Percentiles rank a stretch among this genome's conserved stretches.
These are phyloP conservation scores for Cyberlindnera amylophila DNA, from an alignment of 805 yeast genomes.

Conservation along the genomic window DNA sequence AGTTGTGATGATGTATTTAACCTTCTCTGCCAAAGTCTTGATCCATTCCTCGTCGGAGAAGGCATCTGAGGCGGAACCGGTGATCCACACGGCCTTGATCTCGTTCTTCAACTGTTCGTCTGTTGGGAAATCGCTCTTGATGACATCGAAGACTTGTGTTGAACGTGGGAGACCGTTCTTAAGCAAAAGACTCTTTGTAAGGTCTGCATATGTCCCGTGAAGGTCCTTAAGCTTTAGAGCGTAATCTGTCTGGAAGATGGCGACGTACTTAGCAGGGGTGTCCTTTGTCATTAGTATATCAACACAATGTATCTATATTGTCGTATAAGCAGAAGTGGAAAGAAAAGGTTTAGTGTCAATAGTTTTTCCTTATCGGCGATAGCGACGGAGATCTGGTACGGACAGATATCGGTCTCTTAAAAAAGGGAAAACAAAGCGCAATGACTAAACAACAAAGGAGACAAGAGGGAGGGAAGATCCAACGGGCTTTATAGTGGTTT, in stretches of 20 bases:
- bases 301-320: too few species aligned
- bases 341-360: too few species aligned
- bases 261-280: conserved; percentile 13
- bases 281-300: conserved; percentile 9
- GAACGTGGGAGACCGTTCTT: conserved; percentile 20
- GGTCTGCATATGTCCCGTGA: conserved; percentile 54
- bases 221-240: conserved; percentile 6
- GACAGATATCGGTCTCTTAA: too few species aligned
- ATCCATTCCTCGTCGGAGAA: conserved; percentile 43
- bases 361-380: too few species aligned
- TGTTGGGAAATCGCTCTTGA: conserved; percentile 21
- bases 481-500: too few species aligned
- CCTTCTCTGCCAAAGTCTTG: conserved; percentile 33
- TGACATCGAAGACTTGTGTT: conserved; percentile 37
- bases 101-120: conserved; percentile 26
- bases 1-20: conserved; percentile 17
- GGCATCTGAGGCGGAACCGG: conserved; percentile 51
- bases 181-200: conserved; percentile 33
- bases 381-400: too few species aligned
- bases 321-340: too few species aligned
- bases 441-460: too few species aligned
- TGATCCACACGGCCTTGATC: conserved; percentile 43
- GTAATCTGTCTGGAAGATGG: conserved; percentile 24
- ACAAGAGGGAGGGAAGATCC: too few species aligned
- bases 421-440: too few species aligned